phyloP scores from a whole-genome alignment of 495 filamentous ascomycete species.

The Amniculicola lignicola region DNA sequence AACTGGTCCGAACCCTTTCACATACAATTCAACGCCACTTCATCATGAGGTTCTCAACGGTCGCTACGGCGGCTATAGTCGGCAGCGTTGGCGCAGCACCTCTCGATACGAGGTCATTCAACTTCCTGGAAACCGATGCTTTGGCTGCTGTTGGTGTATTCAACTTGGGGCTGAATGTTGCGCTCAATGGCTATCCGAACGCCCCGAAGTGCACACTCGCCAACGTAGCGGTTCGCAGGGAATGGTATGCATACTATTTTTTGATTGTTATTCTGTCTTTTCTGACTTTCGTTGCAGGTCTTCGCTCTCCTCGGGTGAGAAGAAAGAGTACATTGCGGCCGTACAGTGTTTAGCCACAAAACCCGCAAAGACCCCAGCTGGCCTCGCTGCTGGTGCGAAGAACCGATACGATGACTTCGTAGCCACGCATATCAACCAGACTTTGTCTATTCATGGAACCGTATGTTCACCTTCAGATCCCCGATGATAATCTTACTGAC shows the following conservation, averaged over 20 bases:
- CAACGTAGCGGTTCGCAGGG: slow-evolving; percentile 39
- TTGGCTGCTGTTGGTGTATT: slow-evolving; percentile 31
- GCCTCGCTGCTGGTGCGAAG: slow-evolving; percentile 49
- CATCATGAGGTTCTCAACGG: slow-evolving; percentile 20
- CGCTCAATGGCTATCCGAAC: slow-evolving; percentile 29
- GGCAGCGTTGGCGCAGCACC: slow-evolving; percentile 19
- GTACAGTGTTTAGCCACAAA: slow-evolving; percentile 59
- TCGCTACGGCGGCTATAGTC: slow-evolving; percentile 14
- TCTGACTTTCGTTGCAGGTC: slow-evolving; percentile 44
- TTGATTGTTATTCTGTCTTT: neutral
- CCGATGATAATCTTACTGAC: neutral
- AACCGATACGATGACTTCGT: slow-evolving; percentile 70
- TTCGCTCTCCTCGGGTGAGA: slow-evolving; percentile 47
- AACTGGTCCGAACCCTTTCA: neutral
- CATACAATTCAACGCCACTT: neutral
- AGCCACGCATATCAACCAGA: slow-evolving; percentile 64
- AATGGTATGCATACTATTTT: slow-evolving; percentile 37
- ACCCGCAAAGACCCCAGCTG: slow-evolving; percentile 48
- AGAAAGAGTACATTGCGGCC: slow-evolving; percentile 59
- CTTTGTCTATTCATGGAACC: slow-evolving; percentile 58
- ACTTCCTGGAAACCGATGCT: slow-evolving; percentile 27
- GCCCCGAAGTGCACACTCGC: slow-evolving; percentile 33
- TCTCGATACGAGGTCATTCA: slow-evolving; percentile 1
- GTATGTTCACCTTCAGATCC: slow-evolving; percentile 35
- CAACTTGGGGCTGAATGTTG: slow-evolving; percentile 32